Base-by-base conservation (phyloP, 805 yeast species). In the Barnettozyma wickerhamii region DNA sequence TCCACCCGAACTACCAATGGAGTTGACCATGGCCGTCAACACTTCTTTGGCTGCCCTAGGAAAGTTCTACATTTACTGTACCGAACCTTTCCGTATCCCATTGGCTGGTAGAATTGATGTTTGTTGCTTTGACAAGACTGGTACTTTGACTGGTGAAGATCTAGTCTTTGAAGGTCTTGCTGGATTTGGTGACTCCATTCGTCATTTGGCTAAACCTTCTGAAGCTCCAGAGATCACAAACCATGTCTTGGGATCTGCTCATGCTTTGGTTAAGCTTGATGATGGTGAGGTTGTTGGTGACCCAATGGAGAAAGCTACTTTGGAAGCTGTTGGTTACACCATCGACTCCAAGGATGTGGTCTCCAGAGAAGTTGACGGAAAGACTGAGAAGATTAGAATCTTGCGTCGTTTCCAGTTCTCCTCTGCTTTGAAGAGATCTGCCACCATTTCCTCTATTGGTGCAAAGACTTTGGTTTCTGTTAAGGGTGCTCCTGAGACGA, bases 1-100 rank as follows among this genome's bases (percentile, higher is more conserved):
- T 30, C 99, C 99, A 28, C 99, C 99, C 32, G 99, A 93, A 68
- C 75, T 93, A 52, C 99, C 99, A 44, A 93, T 93, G 98, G 99
- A 93, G 70, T 75, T 93, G 55, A 93, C 99, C 12, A 83, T 93
- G 91, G 98, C 99, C 45, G 99, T 93, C 30, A 93, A 93, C 65
- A 75, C 85, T 29, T 90, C 98, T 6, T 72, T 93, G 61, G 79
- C 89, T 44, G 89, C 97, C 3, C 73, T 93, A 50, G 80, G 84
- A 53, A 93, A 93, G 64, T 82, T 74, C 62, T 90, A 82, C 62
- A 82, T 93, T 48, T 93, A 84, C 70, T 93, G 99, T 72, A 93
- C 99, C 32, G 99, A 93, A 65, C 99, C 99, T 14, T 93, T 93
- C 72, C 79, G 99, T 69, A 90, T 93, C 52, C 98, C 99, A 40